Conservation (phyloP, 2,329 filamentous ascomycete genomes). For the Fusarium neocosmosporiellum region DNA sequence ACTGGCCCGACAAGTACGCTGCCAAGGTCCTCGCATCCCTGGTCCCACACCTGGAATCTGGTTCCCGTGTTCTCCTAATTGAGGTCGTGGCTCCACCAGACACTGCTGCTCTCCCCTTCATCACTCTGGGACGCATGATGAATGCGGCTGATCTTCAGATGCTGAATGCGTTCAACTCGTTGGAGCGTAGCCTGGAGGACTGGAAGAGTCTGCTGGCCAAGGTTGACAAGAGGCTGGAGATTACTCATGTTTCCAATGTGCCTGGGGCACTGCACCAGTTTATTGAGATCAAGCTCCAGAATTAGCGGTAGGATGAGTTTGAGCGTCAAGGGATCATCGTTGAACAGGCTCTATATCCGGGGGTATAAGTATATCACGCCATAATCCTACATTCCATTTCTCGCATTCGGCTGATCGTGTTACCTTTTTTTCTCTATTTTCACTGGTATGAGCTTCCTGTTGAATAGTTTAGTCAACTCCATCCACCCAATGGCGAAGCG, state of each 20-base stretch:
- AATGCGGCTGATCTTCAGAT: slow-evolving; percentile 53
- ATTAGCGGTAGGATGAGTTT: not conserved
- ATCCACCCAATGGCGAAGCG: not conserved
- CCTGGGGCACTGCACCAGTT: slow-evolving; percentile 14
- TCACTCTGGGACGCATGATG: slow-evolving; percentile 1
- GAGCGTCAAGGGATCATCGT: not conserved
- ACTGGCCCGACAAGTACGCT: slow-evolving; percentile 61
- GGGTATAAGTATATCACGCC: not conserved
- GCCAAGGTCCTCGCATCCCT: slow-evolving; percentile 53
- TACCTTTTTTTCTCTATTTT: too few relatives aligned
- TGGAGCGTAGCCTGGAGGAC: slow-evolving; percentile 22
- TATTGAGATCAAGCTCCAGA: slow-evolving; percentile 6
- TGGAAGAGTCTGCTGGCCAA: slow-evolving; percentile 18
- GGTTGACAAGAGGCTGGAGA: slow-evolving; percentile 27
- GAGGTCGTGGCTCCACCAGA: slow-evolving; percentile 47
- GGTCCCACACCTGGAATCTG: slow-evolving; percentile 56
- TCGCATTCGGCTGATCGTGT: not conserved
- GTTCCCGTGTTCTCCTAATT: slow-evolving; percentile 52
- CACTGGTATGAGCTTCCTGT: too few relatives aligned
- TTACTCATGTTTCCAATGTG: slow-evolving; percentile 6
- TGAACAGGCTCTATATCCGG: not conserved
- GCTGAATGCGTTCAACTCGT: slow-evolving; percentile 59
- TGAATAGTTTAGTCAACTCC: too few relatives aligned
- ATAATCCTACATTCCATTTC: not conserved
- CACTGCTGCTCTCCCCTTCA: slow-evolving; percentile 33